phyloP scores from a whole-genome alignment of 2,329 filamentous ascomycete species.

The Didymella sp. region DNA sequence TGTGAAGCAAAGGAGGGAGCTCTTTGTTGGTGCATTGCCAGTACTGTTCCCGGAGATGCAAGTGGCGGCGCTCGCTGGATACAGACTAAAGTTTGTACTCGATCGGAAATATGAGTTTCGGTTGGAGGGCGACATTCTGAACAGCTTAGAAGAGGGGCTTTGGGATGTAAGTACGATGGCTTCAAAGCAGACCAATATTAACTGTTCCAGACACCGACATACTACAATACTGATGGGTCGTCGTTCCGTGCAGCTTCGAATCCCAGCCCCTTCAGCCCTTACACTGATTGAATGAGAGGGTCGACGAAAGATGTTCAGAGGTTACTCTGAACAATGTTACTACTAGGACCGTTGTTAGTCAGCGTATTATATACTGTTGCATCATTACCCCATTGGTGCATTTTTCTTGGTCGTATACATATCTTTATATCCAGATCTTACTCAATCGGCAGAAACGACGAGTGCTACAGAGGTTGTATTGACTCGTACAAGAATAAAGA shows the following conservation, averaged over 20 bases:
- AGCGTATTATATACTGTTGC: too few species aligned
- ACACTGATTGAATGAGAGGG: conserved; percentile 9
- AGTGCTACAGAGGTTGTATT: too few species aligned
- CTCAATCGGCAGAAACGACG: too few species aligned
- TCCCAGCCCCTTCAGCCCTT: conserved; percentile 13
- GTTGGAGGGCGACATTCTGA: conserved; percentile 1
- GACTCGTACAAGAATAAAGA: too few species aligned
- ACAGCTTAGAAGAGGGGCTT: background rate
- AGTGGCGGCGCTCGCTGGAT: conserved; percentile 15
- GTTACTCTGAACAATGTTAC: too few species aligned
- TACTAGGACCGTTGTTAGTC: background rate
- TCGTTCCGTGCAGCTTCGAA: background rate
- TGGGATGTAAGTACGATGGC: conserved; percentile 3
- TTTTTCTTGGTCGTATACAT: too few species aligned
- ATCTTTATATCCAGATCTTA: too few species aligned
- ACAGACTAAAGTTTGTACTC: conserved; percentile 24
- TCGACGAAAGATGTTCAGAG: background rate
- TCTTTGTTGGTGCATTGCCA: conserved; percentile 17
- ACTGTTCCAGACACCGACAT: conserved; percentile 1
- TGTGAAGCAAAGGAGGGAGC: conserved; percentile 15
- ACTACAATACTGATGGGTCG: conserved; percentile 8
- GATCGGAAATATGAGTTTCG: conserved; percentile 22
- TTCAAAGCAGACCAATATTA: background rate
- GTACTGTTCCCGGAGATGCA: conserved; percentile 18
- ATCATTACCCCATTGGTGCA: too few species aligned